Base-by-base conservation (phyloP, 2,329 filamentous ascomycete species). In the Sporothrix curviconia region DNA sequence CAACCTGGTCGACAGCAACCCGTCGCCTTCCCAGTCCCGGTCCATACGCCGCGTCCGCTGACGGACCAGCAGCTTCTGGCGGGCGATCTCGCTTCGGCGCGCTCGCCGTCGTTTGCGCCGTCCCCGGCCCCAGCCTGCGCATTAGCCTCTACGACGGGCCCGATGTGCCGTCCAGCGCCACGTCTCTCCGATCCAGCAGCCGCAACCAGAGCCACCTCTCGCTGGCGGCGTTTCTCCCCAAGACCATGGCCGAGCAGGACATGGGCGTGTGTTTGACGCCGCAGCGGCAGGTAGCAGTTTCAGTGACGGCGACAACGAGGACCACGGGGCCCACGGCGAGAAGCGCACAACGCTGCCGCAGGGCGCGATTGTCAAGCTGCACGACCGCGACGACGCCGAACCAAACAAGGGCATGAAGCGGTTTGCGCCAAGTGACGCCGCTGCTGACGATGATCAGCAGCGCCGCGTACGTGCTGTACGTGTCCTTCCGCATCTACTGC, bases 401-500 rank as follows among this genome's bases (percentile, higher is more conserved):
- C 73, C 71, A 37, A 74, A 70, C 68, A 70, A 67, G 37, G 73
- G 74, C 36, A 71, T 70, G 70, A 72, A 67, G 61, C 69, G 74
- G 7, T 62, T 71, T 30, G 59, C 76, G 7, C 73, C 68, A 62
- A 14, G 57, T 73, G 15, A 68, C 70, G 5, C 74, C 74, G 0
- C 28, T 74, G n/a, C 57, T 76, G 51, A 75, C 70, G n/a, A 46
- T 76, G 15, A 36, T 68, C 55, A 74, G 71, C 64, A 74, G 68
- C 6, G 61, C 63, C 17, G 42, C 75, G 14, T 62, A 63, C 66
- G 19, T 77, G 7, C 55, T 66, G 59, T 83, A 83, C 60, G 75
- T 83, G 14, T 72, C 64, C n/a, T 69, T 78, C 58, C 78, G 80
- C 43, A 75, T 83, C 43, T 71, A 71, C 58, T 82, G 79, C 63